Conservation (phyloP, 75 land plant genomes). For the Picea glauca region DNA sequence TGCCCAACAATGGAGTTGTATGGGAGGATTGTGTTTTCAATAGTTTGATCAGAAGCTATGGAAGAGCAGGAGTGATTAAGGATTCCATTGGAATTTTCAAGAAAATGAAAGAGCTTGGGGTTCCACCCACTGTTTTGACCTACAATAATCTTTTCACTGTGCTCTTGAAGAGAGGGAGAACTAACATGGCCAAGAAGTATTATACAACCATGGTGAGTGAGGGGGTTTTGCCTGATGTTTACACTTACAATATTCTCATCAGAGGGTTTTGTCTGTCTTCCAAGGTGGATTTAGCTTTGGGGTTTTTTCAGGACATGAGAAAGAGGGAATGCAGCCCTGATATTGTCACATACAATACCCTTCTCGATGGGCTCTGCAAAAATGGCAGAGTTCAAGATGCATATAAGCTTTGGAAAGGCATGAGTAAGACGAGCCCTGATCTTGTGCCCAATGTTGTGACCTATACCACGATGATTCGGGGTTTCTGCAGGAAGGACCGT, state of each 20-base stretch:
- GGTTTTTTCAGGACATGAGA: slow-evolving; percentile 37
- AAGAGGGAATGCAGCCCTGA: slow-evolving; percentile 38
- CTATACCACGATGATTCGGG: slow-evolving; percentile 77
- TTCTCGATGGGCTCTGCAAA: slow-evolving; percentile 70
- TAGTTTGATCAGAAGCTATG: slow-evolving; percentile 54
- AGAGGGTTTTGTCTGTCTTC: slow-evolving; percentile 57
- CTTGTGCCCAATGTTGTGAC: slow-evolving; percentile 63
- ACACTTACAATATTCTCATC: slow-evolving; percentile 78
- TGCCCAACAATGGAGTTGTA: slow-evolving; percentile 23
- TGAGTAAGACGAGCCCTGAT: slow-evolving; percentile 21
- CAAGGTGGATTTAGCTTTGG: slow-evolving; percentile 40
- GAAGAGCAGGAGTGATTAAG: slow-evolving; percentile 37
- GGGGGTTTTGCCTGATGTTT: slow-evolving; percentile 52
- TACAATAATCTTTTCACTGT: slow-evolving; percentile 40
- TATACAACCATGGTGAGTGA: slow-evolving; percentile 53
- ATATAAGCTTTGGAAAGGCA: slow-evolving; percentile 40
- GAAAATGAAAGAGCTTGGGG: slow-evolving; percentile 41
- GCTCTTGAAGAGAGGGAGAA: slow-evolving; percentile 51
- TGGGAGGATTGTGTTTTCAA: slow-evolving; percentile 51
- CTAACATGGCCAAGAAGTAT: slow-evolving; percentile 38
- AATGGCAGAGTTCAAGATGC: slow-evolving; percentile 45
- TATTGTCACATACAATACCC: slow-evolving; percentile 53
- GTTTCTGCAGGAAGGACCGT: slow-evolving; percentile 51
- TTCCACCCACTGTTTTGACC: slow-evolving; percentile 40
- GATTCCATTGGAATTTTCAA: slow-evolving; percentile 40